Evolutionary conservation across 139 green algal species (phyloP).

Genomic region (Zygnema circumcarinatum): DNA sequence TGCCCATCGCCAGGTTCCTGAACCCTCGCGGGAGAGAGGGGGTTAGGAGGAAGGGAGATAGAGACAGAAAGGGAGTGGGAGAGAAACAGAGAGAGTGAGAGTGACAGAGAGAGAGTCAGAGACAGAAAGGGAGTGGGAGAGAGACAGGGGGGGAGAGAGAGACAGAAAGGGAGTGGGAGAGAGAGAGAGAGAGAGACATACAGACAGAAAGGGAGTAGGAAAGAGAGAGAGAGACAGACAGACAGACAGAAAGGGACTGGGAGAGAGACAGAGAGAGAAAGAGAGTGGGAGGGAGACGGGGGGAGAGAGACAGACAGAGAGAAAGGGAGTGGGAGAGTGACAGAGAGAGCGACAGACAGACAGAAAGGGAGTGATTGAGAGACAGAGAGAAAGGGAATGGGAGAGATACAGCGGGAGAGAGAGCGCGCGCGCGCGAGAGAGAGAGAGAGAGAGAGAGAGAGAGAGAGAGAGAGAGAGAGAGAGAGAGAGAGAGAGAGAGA

Average conservation of each 20-base stretch:
- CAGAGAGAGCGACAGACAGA: neutral
- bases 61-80: neutral
- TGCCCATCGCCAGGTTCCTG: constrained; percentile 68
- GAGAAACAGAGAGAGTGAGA: neutral
- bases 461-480: constrained; percentile 29
- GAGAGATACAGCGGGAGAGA: constrained; percentile 12
- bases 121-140: constrained; percentile 18
- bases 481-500: constrained; percentile 28
- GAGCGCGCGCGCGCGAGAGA: constrained; percentile 11
- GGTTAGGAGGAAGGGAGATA: neutral
- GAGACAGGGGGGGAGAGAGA: too few species aligned
- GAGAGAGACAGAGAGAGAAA: constrained; percentile 27
- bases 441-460: constrained; percentile 25
- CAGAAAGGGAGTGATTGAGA: constrained; percentile 4
- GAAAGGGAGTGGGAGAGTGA: neutral
- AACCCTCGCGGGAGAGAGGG: neutral
- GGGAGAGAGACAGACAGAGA: too few species aligned
- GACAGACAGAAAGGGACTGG: neutral
- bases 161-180: too few species aligned
- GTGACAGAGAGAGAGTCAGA: neutral
- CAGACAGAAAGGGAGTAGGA: constrained; percentile 1
- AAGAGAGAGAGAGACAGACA: constrained; percentile 15
- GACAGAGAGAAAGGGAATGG: constrained; percentile 7
- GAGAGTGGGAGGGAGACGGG: neutral
- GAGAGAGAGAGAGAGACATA: too few species aligned